Evolutionary conservation across 208 protist species (phyloP), one percentile per base, ranked within the genome.

Genomic region (Herpetomonas muscarum): DNA sequence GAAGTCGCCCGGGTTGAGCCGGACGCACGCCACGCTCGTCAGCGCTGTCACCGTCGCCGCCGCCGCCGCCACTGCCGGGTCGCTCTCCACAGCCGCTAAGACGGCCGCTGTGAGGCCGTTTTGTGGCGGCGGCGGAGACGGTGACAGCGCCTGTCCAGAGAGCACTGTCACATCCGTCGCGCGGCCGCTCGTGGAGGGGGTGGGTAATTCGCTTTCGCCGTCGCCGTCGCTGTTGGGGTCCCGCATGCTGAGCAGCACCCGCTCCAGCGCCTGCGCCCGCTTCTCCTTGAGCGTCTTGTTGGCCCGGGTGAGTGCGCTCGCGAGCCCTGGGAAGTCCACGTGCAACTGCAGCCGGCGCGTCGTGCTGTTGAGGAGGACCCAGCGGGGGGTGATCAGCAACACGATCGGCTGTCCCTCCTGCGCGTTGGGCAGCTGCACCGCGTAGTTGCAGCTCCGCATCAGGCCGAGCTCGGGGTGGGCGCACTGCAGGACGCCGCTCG

Each of bases 361-460:
- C 1, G 79, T 86, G 64, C 74, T 68, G 69, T 92, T 92, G 47
- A 82, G 58, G 55, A 92, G 71, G 12, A 90, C 69, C 85, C 85
- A 92, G 2, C 85, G 76, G 29, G 85, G 76, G 9, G 81, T 90
- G 67, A 92, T 65, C 32, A 79, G 62, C 13, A 92, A 31, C 24
- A 84, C 71, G 41, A 85, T 65, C 21, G 85, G 85, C 42, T 62
- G 72, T 17, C 79, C 81, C 45, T 85, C 77, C 55, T 78, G 79
- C 13, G 79, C 64, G 60, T 79, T 79, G 12, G 85, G 85, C 28
- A 92, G 75, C 48, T 87, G 72, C 15, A 92, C 67, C 15, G 70
- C 56, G 56, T 92, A 92, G 70, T 85, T 87, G 70, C 85, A 92
- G 56, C 81, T 92, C 48, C 79, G 70, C 30, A 67, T 70, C 49